These are phyloP conservation scores for Furcasterigmium furcatum DNA, from an alignment of 2,329 filamentous ascomycete species.

Conservation along the genomic window DNA sequence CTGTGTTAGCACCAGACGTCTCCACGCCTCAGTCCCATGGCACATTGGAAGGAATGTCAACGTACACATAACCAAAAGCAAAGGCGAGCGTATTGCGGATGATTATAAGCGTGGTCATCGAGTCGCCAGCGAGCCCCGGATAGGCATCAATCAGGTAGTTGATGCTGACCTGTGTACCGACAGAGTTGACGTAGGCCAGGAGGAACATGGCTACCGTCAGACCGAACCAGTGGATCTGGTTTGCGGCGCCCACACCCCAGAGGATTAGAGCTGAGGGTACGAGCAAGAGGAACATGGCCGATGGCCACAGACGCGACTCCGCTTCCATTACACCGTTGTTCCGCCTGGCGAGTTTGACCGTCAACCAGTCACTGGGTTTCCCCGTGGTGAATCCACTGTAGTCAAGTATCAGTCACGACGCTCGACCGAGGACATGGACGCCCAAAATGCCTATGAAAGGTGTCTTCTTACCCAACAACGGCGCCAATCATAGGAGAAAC, in stretches of 20 bases:
- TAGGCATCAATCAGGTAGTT: slow-evolving; percentile 37
- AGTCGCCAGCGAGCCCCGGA: slow-evolving; percentile 34
- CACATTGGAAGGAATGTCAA: neutral
- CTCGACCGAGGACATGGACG: no score
- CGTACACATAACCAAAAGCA: slow-evolving; percentile 29
- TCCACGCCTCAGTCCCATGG: neutral
- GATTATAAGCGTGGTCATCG: slow-evolving; percentile 35
- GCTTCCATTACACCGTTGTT: slow-evolving; percentile 38
- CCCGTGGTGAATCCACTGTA: slow-evolving; percentile 24
- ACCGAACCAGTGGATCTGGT: slow-evolving; percentile 37
- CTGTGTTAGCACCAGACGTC: neutral
- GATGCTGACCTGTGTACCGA: slow-evolving; percentile 32
- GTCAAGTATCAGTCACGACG: no score
- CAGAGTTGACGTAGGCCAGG: slow-evolving; percentile 26
- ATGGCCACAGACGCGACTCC: slow-evolving; percentile 37
- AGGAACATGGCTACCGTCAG: slow-evolving; percentile 35
- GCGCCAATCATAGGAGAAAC: slow-evolving; percentile 31
- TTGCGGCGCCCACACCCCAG: slow-evolving; percentile 27
- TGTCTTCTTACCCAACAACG: neutral
- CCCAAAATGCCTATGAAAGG: no score
- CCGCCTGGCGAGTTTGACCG: slow-evolving; percentile 31
- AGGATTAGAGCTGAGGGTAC: slow-evolving; percentile 12
- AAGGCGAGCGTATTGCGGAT: slow-evolving; percentile 34
- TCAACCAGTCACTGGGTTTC: slow-evolving; percentile 30
- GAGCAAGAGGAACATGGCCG: slow-evolving; percentile 14